These are phyloP conservation scores for Purshia tridentata DNA, from an alignment of 306 rosid species.

Conservation along the genomic window DNA sequence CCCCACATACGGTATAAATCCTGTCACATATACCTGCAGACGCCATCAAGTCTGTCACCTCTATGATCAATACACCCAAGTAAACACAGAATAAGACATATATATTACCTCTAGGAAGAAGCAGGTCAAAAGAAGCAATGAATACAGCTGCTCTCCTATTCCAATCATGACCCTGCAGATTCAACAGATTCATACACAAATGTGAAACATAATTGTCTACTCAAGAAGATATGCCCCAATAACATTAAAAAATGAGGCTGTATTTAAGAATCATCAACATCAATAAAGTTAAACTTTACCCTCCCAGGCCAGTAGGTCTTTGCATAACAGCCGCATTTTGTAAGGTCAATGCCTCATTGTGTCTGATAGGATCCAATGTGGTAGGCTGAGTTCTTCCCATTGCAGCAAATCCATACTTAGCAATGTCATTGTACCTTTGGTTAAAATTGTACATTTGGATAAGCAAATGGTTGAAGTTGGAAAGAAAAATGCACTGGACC, in stretches of 20 bases:
- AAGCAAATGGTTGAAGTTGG: slow-evolving; percentile 10
- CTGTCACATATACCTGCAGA: slow-evolving; percentile 73
- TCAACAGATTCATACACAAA: slow-evolving; percentile 3
- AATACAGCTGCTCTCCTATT: slow-evolving; percentile 76
- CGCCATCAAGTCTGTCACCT: slow-evolving; percentile 28
- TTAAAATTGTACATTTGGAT: slow-evolving; percentile 19
- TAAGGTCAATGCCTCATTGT: slow-evolving; percentile 36
- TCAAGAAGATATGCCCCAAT: slow-evolving; percentile 1
- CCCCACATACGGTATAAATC: slow-evolving; percentile 78
- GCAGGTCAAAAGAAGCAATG: slow-evolving; percentile 62
- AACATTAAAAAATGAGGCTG: not conserved
- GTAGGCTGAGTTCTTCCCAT: slow-evolving; percentile 57
- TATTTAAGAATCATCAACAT: slow-evolving; percentile 17
- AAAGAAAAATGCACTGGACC: not conserved
- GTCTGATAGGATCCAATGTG: slow-evolving; percentile 37
- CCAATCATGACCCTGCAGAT: slow-evolving; percentile 72
- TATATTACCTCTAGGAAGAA: slow-evolving; percentile 82
- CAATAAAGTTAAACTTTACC: slow-evolving; percentile 41
- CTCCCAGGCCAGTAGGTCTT: slow-evolving; percentile 70
- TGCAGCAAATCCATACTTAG: slow-evolving; percentile 83
- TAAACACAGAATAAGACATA: not conserved
- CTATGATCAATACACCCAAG: slow-evolving; percentile 5
- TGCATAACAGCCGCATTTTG: slow-evolving; percentile 39
- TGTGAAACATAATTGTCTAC: slow-evolving; percentile 6
- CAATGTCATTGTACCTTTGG: slow-evolving; percentile 91